Evolutionary conservation across 1,139 yeast species (phyloP).

Genomic region (Kurtzmaniella natalensis): DNA sequence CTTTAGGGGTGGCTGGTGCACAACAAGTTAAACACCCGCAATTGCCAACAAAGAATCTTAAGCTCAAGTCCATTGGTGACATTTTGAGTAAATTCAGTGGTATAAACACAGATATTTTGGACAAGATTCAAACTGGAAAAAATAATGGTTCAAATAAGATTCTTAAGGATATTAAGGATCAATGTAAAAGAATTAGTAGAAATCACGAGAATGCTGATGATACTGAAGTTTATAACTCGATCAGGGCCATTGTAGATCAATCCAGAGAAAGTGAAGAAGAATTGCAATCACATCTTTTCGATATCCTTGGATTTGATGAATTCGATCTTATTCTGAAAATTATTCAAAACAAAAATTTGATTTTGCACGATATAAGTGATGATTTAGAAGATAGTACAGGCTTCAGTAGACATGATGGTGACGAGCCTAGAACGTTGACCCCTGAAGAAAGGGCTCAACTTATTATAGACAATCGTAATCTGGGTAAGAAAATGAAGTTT

Average conservation of each 20-base stretch:
- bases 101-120: slow-evolving; percentile 30
- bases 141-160: slow-evolving; percentile 13
- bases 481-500: slow-evolving; percentile 1
- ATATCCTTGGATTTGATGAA: slow-evolving; percentile 80
- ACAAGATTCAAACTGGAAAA: slow-evolving; percentile 22
- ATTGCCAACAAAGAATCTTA: slow-evolving; percentile 12
- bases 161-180: slow-evolving; percentile 18
- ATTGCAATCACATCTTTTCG: slow-evolving; percentile 64
- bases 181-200: slow-evolving; percentile 21
- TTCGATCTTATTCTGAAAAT: slow-evolving; percentile 71
- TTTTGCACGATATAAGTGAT: slow-evolving; percentile 1
- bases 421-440: slow-evolving; percentile 23
- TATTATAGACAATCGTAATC: slow-evolving; percentile 41
- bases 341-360: slow-evolving; percentile 46
- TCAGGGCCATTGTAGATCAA: slow-evolving; percentile 20
- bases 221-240: slow-evolving; percentile 22
- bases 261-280: slow-evolving; percentile 49
- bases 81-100: slow-evolving; percentile 27
- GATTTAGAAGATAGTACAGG: too few relatives aligned
- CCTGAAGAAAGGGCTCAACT: slow-evolving; percentile 56
- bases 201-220: slow-evolving; percentile 11
- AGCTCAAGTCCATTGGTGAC: slow-evolving; percentile 23
- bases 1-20: slow-evolving; percentile 26
- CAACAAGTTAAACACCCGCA: slow-evolving; percentile 27
- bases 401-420: too few relatives aligned